Evolutionary conservation across 208 protist genomes (phyloP).

Genomic region (Trypanosoma boissoni): DNA sequence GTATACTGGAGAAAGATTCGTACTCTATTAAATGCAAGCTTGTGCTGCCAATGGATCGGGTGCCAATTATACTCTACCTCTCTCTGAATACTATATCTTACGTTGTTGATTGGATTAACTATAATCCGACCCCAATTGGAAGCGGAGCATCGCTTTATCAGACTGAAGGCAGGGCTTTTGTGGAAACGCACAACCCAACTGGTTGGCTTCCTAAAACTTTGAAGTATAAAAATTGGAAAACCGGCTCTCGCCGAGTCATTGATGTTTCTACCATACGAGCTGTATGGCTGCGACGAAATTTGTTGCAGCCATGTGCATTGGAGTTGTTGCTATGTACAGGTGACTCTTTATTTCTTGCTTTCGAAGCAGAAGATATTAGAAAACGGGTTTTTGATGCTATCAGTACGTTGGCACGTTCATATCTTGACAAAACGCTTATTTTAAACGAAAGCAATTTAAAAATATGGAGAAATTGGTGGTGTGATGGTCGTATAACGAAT

Average conservation of each 20-base stretch:
- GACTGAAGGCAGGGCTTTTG: neutral
- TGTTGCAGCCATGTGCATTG: constrained; percentile 34
- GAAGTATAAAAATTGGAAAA: constrained; percentile 13
- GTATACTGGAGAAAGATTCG: neutral
- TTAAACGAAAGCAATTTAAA: constrained; percentile 28
- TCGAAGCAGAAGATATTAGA: constrained; percentile 27
- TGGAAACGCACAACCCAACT: neutral
- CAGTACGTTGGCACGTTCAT: constrained; percentile 10
- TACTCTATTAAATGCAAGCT: constrained; percentile 21
- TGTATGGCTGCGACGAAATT: constrained; percentile 36
- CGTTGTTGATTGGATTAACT: constrained; percentile 12
- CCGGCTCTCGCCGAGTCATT: constrained; percentile 17
- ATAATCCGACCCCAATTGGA: neutral
- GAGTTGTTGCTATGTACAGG: constrained; percentile 39
- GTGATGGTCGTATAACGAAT: constrained; percentile 75
- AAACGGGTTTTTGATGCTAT: constrained; percentile 17
- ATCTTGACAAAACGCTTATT: constrained; percentile 21
- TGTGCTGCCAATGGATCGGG: constrained; percentile 29
- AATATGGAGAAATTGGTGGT: constrained; percentile 59
- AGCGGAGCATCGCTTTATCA: neutral
- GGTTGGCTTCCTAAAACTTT: constrained; percentile 2
- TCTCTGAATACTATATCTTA: constrained; percentile 26
- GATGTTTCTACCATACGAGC: constrained; percentile 26
- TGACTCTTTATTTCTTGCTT: constrained; percentile 32
- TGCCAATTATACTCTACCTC: constrained; percentile 20